Percentiles rank a stretch among this genome's conserved stretches.
Evolutionary conservation across 2,329 filamentous ascomycete genomes (phyloP).

Genomic region (Eurotiales sp.): DNA sequence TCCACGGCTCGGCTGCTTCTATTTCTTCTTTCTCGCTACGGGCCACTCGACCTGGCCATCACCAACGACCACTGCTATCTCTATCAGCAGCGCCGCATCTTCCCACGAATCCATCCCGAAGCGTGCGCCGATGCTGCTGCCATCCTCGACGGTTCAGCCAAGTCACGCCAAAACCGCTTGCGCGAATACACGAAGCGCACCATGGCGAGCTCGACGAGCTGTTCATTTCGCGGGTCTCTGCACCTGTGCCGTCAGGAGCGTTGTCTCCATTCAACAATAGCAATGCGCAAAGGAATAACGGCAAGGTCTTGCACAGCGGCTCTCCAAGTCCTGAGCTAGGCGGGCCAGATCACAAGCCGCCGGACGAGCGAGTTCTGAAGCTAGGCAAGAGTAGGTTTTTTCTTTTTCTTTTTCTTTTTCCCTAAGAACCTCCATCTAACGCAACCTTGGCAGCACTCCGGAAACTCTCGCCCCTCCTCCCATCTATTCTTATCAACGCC

Average conservation of each 20-base stretch:
- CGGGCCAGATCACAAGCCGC: slow-evolving; percentile 43
- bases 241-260: slow-evolving; percentile 14
- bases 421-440: not conserved
- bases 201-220: slow-evolving; percentile 4
- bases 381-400: slow-evolving; percentile 56
- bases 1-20: too few relatives aligned
- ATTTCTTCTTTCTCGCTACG: too few relatives aligned
- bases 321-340: not conserved
- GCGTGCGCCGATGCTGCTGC: slow-evolving; percentile 9
- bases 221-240: not conserved
- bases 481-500: slow-evolving; percentile 58
- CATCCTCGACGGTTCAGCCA: slow-evolving; percentile 7
- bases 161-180: slow-evolving; percentile 9
- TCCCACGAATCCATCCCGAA: too few relatives aligned
- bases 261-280: slow-evolving; percentile 23
- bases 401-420: not conserved
- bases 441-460: slow-evolving; percentile 48
- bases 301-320: not conserved
- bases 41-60: too few relatives aligned
- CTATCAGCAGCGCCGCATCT: too few relatives aligned
- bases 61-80: too few relatives aligned
- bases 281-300: slow-evolving; percentile 13
- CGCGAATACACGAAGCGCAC: slow-evolving; percentile 4
- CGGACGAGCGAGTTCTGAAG: slow-evolving; percentile 59
- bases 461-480: slow-evolving; percentile 59